These are phyloP conservation scores for Kondoa subrosea DNA, from an alignment of 768 basidiomycete species.

Conservation along the genomic window DNA sequence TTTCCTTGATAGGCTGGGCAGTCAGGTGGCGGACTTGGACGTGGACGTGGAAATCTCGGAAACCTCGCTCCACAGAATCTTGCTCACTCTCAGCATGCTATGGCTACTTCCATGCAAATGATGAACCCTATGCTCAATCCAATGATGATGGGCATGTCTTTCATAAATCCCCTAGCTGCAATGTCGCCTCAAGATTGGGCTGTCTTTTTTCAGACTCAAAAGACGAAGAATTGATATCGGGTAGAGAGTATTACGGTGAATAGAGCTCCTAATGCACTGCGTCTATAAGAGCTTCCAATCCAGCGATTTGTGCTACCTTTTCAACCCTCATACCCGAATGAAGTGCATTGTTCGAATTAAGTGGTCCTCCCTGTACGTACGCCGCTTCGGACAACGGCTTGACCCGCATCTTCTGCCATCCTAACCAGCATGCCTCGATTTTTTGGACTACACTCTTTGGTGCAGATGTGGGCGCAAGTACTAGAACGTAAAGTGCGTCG, in stretches of 20 bases:
- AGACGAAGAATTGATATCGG: too few relatives aligned
- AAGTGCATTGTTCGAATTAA: not conserved
- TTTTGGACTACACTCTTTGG: constrained; percentile 28
- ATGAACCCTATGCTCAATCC: constrained; percentile 8
- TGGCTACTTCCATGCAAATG: not conserved
- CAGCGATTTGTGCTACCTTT: not conserved
- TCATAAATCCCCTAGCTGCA: not conserved
- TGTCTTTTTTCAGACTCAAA: not conserved
- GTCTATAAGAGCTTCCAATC: too few relatives aligned
- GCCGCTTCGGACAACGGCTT: constrained; percentile 29
- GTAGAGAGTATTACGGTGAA: too few relatives aligned
- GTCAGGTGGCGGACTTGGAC: constrained; percentile 2
- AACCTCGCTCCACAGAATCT: not conserved
- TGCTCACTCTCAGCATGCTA: not conserved
- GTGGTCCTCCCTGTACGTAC: not conserved
- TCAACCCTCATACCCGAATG: not conserved
- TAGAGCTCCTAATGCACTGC: too few relatives aligned
- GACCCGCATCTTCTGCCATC: constrained; percentile 34
- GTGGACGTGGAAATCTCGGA: constrained; percentile 5
- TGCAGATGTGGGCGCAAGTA: constrained; percentile 41
- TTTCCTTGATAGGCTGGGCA: not conserved
- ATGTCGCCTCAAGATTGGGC: constrained; percentile 1
- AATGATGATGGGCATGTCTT: not conserved
- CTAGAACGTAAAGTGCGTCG: constrained; percentile 87
- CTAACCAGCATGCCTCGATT: constrained; percentile 22